These are phyloP conservation scores for Coniochaeta sp. DNA, from an alignment of 2,329 filamentous ascomycete species.

Conservation along the genomic window DNA sequence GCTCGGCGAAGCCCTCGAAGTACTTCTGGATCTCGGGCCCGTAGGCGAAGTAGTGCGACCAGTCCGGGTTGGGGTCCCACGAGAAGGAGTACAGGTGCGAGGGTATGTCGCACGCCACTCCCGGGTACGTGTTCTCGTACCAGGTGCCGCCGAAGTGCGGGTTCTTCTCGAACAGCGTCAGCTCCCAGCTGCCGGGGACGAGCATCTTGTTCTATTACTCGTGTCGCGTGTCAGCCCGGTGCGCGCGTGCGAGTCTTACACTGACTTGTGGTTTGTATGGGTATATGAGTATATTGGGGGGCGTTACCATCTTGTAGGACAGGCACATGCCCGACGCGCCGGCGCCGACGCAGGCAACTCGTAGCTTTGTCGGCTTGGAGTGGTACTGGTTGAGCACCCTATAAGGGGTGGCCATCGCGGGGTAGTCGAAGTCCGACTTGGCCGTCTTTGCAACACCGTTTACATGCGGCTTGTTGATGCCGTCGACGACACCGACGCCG, in stretches of 20 bases:
- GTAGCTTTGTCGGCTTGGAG: slow-evolving; percentile 25
- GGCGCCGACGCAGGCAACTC: slow-evolving; percentile 21
- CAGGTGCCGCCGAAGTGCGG: slow-evolving; percentile 18
- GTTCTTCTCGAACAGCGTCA: slow-evolving; percentile 26
- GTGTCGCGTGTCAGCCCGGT: background rate
- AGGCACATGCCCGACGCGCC: slow-evolving; percentile 1
- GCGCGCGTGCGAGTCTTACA: too few species aligned
- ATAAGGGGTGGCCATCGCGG: slow-evolving; percentile 16
- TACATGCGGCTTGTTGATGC: background rate
- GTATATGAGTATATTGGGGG: too few species aligned
- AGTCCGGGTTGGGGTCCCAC: slow-evolving; percentile 20
- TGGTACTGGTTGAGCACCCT: slow-evolving; percentile 23
- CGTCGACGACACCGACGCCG: background rate
- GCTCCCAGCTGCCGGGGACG: slow-evolving; percentile 19
- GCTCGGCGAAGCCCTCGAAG: slow-evolving; percentile 21
- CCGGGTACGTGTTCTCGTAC: slow-evolving; percentile 18
- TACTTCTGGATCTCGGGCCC: slow-evolving; percentile 16
- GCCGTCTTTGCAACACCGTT: slow-evolving; percentile 5
- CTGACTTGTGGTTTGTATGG: too few species aligned
- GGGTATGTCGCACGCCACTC: slow-evolving; percentile 12
- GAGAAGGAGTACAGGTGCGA: slow-evolving; percentile 13
- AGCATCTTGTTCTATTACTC: slow-evolving; percentile 13
- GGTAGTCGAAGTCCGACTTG: slow-evolving; percentile 17
- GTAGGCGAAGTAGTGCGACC: slow-evolving; percentile 20
- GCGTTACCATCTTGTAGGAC: slow-evolving; percentile 27